These are phyloP conservation scores for Kodamaea fukazawae DNA, from an alignment of 805 yeast species.

Conservation along the genomic window DNA sequence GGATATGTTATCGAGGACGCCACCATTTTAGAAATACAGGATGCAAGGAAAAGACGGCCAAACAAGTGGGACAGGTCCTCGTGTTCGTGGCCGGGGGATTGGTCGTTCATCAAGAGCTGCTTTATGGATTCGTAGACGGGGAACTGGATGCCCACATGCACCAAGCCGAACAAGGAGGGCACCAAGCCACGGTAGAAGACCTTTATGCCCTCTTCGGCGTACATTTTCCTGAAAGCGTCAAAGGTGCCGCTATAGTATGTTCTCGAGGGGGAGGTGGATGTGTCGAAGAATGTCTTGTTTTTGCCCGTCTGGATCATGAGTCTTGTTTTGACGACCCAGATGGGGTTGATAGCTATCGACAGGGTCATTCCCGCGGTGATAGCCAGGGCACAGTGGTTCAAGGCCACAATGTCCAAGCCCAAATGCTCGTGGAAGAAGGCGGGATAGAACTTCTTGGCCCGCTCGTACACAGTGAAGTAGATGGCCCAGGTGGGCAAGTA, in stretches of 20 bases:
- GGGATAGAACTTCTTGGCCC: slow-evolving; percentile 60
- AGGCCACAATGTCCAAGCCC: slow-evolving; percentile 22
- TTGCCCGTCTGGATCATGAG: slow-evolving; percentile 77
- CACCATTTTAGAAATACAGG: slow-evolving; percentile 78
- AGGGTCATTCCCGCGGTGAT: slow-evolving; percentile 86
- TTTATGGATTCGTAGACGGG: slow-evolving; percentile 88
- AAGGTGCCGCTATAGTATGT: slow-evolving; percentile 68
- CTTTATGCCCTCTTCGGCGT: slow-evolving; percentile 68
- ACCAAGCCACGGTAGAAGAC: slow-evolving; percentile 87
- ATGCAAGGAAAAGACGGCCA: slow-evolving; percentile 49
- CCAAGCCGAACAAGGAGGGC: slow-evolving; percentile 85
- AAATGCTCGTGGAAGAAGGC: slow-evolving; percentile 27
- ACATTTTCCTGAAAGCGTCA: slow-evolving; percentile 83
- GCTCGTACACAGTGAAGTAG: slow-evolving; percentile 86
- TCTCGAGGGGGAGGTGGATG: slow-evolving; percentile 13
- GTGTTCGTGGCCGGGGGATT: no score
- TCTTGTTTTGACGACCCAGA: slow-evolving; percentile 96
- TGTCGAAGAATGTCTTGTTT: slow-evolving; percentile 32
- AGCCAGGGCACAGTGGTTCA: slow-evolving; percentile 57
- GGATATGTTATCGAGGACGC: slow-evolving; percentile 92
- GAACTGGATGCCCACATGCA: slow-evolving; percentile 95
- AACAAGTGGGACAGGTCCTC: slow-evolving; percentile 15
- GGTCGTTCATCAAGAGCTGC: slow-evolving; percentile 32
- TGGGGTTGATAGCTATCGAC: slow-evolving; percentile 85
- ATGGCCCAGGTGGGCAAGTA: slow-evolving; percentile 98